Percentiles rank a stretch among this genome's conserved stretches.
These are phyloP conservation scores for Bullera alba DNA, from an alignment of 768 basidiomycete species.

Conservation along the genomic window DNA sequence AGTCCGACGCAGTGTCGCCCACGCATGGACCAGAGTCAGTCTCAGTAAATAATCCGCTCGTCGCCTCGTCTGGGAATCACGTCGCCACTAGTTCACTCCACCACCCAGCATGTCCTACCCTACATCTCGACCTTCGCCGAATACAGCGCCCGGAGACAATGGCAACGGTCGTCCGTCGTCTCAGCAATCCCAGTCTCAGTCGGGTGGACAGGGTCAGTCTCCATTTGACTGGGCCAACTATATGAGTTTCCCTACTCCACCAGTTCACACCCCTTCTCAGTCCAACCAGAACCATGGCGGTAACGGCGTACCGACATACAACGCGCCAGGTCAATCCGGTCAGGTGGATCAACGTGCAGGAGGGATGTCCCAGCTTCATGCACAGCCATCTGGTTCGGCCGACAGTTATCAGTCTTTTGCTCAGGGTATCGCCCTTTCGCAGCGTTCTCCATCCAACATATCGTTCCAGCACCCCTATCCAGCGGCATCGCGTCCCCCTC, in stretches of 20 bases:
- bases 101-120: too few relatives aligned
- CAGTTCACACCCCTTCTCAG: conserved; percentile 5
- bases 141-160: too few relatives aligned
- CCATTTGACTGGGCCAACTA: conserved; percentile 36
- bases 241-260: conserved; percentile 35
- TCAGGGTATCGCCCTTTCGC: conserved; percentile 23
- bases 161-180: neutral
- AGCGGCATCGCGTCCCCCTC: too few relatives aligned
- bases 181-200: neutral
- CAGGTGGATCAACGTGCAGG: neutral
- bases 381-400: neutral
- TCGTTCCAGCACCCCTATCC: conserved; percentile 15
- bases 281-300: neutral
- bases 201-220: conserved; percentile 18
- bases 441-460: conserved; percentile 5
- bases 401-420: conserved; percentile 27
- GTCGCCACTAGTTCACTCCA: too few relatives aligned
- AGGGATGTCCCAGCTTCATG: neutral
- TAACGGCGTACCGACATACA: neutral
- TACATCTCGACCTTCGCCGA: too few relatives aligned
- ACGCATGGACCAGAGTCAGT: too few relatives aligned
- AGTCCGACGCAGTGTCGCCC: too few relatives aligned
- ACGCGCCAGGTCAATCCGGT: neutral
- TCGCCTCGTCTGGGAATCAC: too few relatives aligned
- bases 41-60: too few relatives aligned